A percentile compares a stretch with the other conserved stretches of the same genome.
Evolutionary conservation across 164 flowering plant species (phyloP).

Genomic region (Kingdonia uniflora): DNA sequence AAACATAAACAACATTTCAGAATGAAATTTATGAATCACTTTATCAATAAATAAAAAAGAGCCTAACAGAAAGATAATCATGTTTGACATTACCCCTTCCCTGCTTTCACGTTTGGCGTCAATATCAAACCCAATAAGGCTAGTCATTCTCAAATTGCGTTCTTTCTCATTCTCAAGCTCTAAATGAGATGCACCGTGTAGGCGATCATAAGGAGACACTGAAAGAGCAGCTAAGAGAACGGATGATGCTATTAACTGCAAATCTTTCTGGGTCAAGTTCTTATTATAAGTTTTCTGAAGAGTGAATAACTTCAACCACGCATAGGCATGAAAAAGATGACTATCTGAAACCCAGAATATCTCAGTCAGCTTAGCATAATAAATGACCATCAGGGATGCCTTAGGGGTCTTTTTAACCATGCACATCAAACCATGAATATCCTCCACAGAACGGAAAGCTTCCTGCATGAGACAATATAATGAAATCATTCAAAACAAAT

Average conservation of each 20-base stretch:
- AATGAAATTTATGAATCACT: too few relatives aligned
- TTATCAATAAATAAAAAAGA: background rate
- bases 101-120: conserved; percentile 65
- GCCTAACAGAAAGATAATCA: background rate
- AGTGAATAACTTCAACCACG: conserved; percentile 82
- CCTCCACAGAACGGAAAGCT: conserved; percentile 93
- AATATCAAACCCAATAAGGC: conserved; percentile 70
- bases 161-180: conserved; percentile 91
- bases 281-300: conserved; percentile 84
- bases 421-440: conserved; percentile 89
- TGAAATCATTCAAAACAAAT: conserved; percentile 1
- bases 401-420: conserved; percentile 94
- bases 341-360: conserved; percentile 75
- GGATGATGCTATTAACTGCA: conserved; percentile 87
- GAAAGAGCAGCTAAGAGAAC: conserved; percentile 85
- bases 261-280: conserved; percentile 74
- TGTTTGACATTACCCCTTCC: conserved; percentile 55
- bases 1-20: background rate
- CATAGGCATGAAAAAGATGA: conserved; percentile 91
- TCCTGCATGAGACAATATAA: conserved; percentile 64
- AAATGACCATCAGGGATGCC: conserved; percentile 76
- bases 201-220: conserved; percentile 54
- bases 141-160: conserved; percentile 67
- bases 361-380: conserved; percentile 81
- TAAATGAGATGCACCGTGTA: conserved; percentile 59